Base-by-base conservation (phyloP, 208 protist genomes). In the Wallacemonas sp. region DNA sequence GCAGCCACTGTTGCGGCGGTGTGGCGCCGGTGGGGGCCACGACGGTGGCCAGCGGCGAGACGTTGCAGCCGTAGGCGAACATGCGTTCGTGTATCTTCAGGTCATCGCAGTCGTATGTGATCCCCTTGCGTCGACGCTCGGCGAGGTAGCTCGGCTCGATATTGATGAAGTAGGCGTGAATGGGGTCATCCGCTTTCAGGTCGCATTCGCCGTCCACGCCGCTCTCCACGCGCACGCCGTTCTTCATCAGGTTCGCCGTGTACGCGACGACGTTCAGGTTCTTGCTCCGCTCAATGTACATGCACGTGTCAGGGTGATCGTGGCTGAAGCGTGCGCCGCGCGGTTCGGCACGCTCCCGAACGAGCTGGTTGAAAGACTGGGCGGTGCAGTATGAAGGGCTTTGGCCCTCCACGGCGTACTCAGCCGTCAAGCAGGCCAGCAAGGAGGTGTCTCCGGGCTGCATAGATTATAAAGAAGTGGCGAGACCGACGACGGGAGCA, bases 221-320 rank as follows among this genome's bases (percentile, higher is more conserved):
- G 58, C 50, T 68, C 33, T 61, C 46, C 10, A 79, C 69, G 39
- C 36, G 36, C n/a, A 27, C 42, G 19, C 73, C 63, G 19, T 52
- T 42, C 15, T 13, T 17, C 26, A 42, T 57, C 21, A 80, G 46
- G 38, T 85, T 81, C 12, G 81, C 83, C 0, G 80, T 80, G 83
- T 93, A 93, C 32, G 77, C 83, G 2, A 93, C 87, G 22, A 93
- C 68, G 52, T 91, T 93, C 6, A 73, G 54, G 54, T 93, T 93
- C 63, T 91, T 91, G 34, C 77, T 89, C 15, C 87, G 83, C 36
- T 68, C 76, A 63, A 93, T 93, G 70, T 91, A 91, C 81, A 86
- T 76, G 62, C 79, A 89, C 17, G 81, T 93, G 73, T 91, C 84
- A 37, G 71, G 77, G 67, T 87, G 79, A 54, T 93, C 87, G 50